These are phyloP conservation scores for Hygrocybe punicea DNA, from an alignment of 768 basidiomycete genomes.

Conservation along the genomic window DNA sequence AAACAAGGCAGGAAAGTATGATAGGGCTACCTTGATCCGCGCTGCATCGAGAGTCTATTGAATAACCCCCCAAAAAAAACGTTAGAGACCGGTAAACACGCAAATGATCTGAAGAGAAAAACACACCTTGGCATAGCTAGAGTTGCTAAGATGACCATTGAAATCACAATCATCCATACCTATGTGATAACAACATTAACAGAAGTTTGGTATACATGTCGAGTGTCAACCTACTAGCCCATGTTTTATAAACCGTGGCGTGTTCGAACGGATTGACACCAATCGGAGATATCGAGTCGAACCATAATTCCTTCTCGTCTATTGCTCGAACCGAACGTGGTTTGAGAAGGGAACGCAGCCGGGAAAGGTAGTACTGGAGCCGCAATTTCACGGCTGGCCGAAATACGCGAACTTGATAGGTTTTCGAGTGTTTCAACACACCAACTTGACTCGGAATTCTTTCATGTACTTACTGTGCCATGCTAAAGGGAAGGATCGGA, in stretches of 20 bases:
- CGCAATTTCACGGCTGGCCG: slow-evolving; percentile 41
- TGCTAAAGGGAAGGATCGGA: slow-evolving; percentile 57
- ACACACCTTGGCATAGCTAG: slow-evolving; percentile 69
- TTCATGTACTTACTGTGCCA: slow-evolving; percentile 68
- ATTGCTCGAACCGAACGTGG: slow-evolving; percentile 30
- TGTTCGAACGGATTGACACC: slow-evolving; percentile 55
- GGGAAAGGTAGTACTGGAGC: slow-evolving; percentile 32
- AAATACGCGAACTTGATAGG: slow-evolving; percentile 50
- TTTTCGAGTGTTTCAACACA: slow-evolving; percentile 2
- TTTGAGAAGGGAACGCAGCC: slow-evolving; percentile 38
- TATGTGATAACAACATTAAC: slow-evolving; percentile 19
- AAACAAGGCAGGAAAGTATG: slow-evolving; percentile 55
- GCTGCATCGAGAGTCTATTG: slow-evolving; percentile 44
- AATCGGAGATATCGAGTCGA: slow-evolving; percentile 48
- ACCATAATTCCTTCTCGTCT: slow-evolving; percentile 44
- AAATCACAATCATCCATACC: slow-evolving; percentile 72
- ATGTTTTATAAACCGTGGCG: slow-evolving; percentile 39
- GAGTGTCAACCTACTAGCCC: slow-evolving; percentile 53
- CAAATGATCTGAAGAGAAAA: too few relatives aligned
- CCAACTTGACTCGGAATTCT: too few relatives aligned
- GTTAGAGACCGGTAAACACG: neutral
- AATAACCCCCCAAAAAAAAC: slow-evolving; percentile 2
- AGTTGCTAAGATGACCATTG: slow-evolving; percentile 75
- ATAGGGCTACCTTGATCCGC: slow-evolving; percentile 47
- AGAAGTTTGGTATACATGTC: neutral